These are phyloP conservation scores for Lipomyces oligophaga DNA, from an alignment of 805 yeast genomes.

Conservation along the genomic window DNA sequence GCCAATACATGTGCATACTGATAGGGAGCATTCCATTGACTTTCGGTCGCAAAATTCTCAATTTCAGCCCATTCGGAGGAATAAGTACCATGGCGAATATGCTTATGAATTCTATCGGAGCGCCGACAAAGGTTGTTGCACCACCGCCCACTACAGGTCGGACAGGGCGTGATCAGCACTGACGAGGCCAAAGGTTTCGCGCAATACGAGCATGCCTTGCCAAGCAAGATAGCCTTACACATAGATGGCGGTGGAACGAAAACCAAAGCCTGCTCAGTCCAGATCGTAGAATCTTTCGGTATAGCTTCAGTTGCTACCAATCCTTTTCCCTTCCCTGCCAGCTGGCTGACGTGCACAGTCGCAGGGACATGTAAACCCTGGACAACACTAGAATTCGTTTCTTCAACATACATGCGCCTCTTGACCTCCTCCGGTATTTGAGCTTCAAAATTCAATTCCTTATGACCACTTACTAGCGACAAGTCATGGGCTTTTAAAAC, in stretches of 20 bases:
- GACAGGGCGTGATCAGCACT: slow-evolving; percentile 55
- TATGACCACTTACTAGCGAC: neutral
- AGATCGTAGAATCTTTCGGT: slow-evolving; percentile 50
- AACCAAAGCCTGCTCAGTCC: slow-evolving; percentile 61
- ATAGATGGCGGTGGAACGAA: slow-evolving; percentile 67
- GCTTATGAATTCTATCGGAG: slow-evolving; percentile 49
- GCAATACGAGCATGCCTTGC: slow-evolving; percentile 71
- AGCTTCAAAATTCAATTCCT: neutral
- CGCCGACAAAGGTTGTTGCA: slow-evolving; percentile 62
- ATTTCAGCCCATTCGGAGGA: slow-evolving; percentile 51
- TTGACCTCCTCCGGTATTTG: slow-evolving; percentile 8
- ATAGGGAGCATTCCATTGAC: slow-evolving; percentile 66
- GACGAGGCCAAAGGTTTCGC: slow-evolving; percentile 49
- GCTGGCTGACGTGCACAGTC: slow-evolving; percentile 46
- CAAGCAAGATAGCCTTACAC: slow-evolving; percentile 52
- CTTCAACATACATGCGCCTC: slow-evolving; percentile 43
- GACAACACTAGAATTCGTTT: slow-evolving; percentile 51
- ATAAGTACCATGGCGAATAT: slow-evolving; percentile 53
- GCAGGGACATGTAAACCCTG: slow-evolving; percentile 43
- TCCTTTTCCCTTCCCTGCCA: slow-evolving; percentile 58
- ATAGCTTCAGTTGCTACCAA: slow-evolving; percentile 46
- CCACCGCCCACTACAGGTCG: slow-evolving; percentile 64
- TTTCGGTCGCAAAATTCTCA: slow-evolving; percentile 58
- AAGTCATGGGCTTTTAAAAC: slow-evolving; percentile 40
- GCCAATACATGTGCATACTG: slow-evolving; percentile 55